Base-by-base conservation (phyloP, 2,329 filamentous ascomycete genomes). In the Botrytis deweyae region DNA sequence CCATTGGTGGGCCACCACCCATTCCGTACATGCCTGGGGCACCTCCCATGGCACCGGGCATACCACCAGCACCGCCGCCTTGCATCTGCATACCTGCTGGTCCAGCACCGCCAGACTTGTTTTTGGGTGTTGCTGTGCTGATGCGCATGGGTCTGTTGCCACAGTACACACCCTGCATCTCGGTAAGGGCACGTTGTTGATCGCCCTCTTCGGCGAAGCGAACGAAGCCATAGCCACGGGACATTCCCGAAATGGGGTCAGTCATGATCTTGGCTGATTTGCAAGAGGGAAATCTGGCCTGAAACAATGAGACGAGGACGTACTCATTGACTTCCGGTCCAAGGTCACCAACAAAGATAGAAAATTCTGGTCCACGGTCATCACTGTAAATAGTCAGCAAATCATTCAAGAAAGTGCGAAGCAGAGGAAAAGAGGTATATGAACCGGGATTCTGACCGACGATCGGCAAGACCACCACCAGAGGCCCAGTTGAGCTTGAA, bases 251-350 rank as follows among this genome's bases (percentile, higher is more conserved):
- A 85, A 98, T 96, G 75, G 96, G 95, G 81, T 99, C 96, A 75
- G 95, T 97, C 96, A 99, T 99, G 85, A 99, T 99, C 89, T 99
- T 99, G 81, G 96, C 96, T 55, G 94, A 97, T 87, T 98, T 98
- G 93, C 95, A 98, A 14, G 94, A 97, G 0, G 93, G 92, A 87
- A 97, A 99, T 76, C 95, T 94, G 81, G 91, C 92, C 86, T 98
- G 95, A 89, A 99, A 99, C 69, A 99, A 91, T 40, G 95, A 97
- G 72, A 98, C 95, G 75, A 99, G 88, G 74, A 98, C 95, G 81
- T 97, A 98, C 86, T 99, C 96, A 84, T 98, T 99, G 79, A 99
- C 96, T 84, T 99, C 96, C 12, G 97, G 96, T 75, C 96, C 96
- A 76, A 99, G 91, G 82, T 99, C 96, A 78, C 96, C 96, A 74